Evolutionary conservation across 2,329 filamentous ascomycete genomes (phyloP).

Genomic region (Pseudogymnoascus sp.): DNA sequence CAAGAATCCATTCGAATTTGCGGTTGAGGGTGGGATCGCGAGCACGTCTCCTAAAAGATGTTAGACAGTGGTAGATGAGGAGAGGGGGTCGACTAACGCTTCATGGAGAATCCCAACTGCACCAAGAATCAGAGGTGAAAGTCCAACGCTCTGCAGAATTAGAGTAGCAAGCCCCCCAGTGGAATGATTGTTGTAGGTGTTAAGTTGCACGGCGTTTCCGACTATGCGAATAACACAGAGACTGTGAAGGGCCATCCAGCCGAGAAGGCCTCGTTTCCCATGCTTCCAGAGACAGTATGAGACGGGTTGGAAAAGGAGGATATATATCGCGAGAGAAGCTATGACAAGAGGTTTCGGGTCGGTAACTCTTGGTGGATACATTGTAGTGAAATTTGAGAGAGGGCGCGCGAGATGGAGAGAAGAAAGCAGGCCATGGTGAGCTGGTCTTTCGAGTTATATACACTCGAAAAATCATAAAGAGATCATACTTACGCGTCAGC

Average conservation of each 20-base stretch:
- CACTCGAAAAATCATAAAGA: not conserved
- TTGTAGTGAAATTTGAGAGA: not conserved
- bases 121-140: slow-evolving; percentile 18
- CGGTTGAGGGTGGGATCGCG: not conserved
- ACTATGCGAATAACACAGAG: not conserved
- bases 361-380: not conserved
- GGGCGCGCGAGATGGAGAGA: not conserved
- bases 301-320: slow-evolving; percentile 10
- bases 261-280: slow-evolving; percentile 11
- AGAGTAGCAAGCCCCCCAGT: slow-evolving; percentile 2
- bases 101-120: slow-evolving; percentile 18
- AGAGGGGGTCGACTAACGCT: slow-evolving; percentile 13
- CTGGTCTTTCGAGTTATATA: not conserved
- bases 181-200: slow-evolving; percentile 4
- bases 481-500: not conserved
- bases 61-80: not conserved
- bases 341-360: not conserved
- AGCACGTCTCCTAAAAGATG: not conserved
- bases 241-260: slow-evolving; percentile 10
- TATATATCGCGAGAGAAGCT: slow-evolving; percentile 10
- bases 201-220: slow-evolving; percentile 7
- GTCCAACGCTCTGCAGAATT: slow-evolving; percentile 16
- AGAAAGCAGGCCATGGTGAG: not conserved
- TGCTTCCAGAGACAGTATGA: slow-evolving; percentile 13
- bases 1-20: not conserved